Evolutionary conservation across 2,329 filamentous ascomycete species (phyloP).

Genomic region (Fusarium sp.): DNA sequence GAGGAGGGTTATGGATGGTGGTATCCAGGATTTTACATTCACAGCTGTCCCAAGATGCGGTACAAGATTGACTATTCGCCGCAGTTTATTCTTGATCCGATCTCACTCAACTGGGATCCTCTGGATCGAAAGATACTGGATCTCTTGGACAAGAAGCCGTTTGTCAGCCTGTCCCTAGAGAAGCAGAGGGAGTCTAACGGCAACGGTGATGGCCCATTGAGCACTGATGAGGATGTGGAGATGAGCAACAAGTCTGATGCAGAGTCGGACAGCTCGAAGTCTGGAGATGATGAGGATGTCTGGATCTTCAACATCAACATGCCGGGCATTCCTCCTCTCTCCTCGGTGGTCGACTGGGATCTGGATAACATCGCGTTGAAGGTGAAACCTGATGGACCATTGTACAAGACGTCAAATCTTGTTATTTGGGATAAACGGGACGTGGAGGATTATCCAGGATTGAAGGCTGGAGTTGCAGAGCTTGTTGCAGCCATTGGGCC

Average conservation of each 20-base stretch:
- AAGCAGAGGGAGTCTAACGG: slow-evolving; percentile 29
- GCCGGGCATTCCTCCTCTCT: slow-evolving; percentile 68
- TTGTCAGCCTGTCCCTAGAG: slow-evolving; percentile 58
- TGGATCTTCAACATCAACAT: slow-evolving; percentile 67
- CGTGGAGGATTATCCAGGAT: slow-evolving; percentile 57
- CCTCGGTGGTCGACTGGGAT: slow-evolving; percentile 62
- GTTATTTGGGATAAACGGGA: slow-evolving; percentile 65
- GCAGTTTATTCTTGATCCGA: slow-evolving; percentile 75
- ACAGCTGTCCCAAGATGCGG: slow-evolving; percentile 80
- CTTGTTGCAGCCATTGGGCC: slow-evolving; percentile 71
- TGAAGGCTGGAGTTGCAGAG: slow-evolving; percentile 72
- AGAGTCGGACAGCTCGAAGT: slow-evolving; percentile 28
- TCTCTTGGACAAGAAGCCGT: slow-evolving; percentile 63
- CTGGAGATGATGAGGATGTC: slow-evolving; percentile 23
- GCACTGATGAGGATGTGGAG: not conserved
- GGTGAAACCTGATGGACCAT: slow-evolving; percentile 50
- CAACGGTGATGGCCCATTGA: not conserved
- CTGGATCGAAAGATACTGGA: slow-evolving; percentile 61
- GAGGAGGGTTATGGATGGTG: slow-evolving; percentile 77
- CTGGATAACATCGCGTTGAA: slow-evolving; percentile 66
- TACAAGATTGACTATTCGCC: slow-evolving; percentile 84
- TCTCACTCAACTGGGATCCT: slow-evolving; percentile 67
- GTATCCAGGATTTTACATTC: slow-evolving; percentile 84
- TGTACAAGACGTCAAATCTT: slow-evolving; percentile 60
- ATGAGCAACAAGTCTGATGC: slow-evolving; percentile 5